Percentiles rank a stretch among this genome's conserved stretches.
phyloP scores from a whole-genome alignment of 75 land plant genomes.

The Picea glauca region DNA sequence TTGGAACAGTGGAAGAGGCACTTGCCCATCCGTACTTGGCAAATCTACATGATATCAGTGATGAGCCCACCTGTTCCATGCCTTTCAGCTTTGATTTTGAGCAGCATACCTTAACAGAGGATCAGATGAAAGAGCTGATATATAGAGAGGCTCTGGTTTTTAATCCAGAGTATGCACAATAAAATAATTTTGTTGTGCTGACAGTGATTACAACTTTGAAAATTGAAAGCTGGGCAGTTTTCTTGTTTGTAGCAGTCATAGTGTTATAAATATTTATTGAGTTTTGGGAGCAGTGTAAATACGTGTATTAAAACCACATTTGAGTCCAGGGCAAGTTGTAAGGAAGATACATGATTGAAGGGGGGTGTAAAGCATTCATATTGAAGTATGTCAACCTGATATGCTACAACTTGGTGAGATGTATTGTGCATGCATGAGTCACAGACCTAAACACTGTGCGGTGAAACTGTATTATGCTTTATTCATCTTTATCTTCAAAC shows the following conservation, averaged over 20 bases:
- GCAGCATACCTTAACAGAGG: slow-evolving; percentile 57
- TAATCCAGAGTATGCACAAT: slow-evolving; percentile 56
- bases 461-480: too few relatives aligned
- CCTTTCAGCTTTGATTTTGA: slow-evolving; percentile 79
- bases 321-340: neutral
- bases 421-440: too few relatives aligned
- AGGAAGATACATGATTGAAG: too few relatives aligned
- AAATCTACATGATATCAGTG: slow-evolving; percentile 63
- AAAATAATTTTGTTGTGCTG: neutral
- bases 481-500: too few relatives aligned
- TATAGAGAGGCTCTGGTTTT: slow-evolving; percentile 55
- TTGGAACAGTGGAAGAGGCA: slow-evolving; percentile 66
- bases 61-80: slow-evolving; percentile 65
- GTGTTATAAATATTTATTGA: slow-evolving; percentile 4
- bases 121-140: slow-evolving; percentile 74
- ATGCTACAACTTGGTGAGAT: too few relatives aligned
- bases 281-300: slow-evolving; percentile 14
- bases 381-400: too few relatives aligned
- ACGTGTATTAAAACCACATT: slow-evolving; percentile 6
- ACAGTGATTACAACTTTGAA: neutral
- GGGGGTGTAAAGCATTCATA: too few relatives aligned
- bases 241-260: slow-evolving; percentile 4
- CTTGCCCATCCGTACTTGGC: slow-evolving; percentile 74
- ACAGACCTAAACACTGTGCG: too few relatives aligned
- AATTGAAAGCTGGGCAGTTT: neutral